Evolutionary conservation across 805 yeast species (phyloP), one percentile per base, ranked within the genome.

Genomic region (Candida vaughaniae): DNA sequence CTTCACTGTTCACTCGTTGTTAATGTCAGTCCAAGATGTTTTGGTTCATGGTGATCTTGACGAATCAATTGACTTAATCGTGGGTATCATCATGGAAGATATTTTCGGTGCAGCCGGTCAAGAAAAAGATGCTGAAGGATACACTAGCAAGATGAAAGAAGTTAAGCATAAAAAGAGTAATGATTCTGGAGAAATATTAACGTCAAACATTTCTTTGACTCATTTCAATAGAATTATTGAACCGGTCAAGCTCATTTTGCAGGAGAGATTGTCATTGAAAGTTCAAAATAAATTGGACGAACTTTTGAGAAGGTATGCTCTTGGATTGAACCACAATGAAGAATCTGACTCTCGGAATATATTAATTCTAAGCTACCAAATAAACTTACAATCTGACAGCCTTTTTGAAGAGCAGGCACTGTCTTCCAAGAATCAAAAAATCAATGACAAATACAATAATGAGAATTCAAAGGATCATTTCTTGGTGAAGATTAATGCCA

Each of bases 91-190:
- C 16, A 91, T 91, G 96, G 95, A 89, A 53, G 96, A 91, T 53
- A 75, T 80, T 3, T 90, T 93, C 59, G 99, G 99, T 16, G 75
- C 82, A 7, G 85, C 95, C 3, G 95, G 96, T 23, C 84, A 83
- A 53, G 98, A 93, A 53, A 91, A 93, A 56, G 98, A 93, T 46
- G 90, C 93, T 4, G 97, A 89, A 43, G 96, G 89, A 14, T 91
- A 93, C 53, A 77, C 76, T 35, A 81, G 86, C 20, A 80, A 82
- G 43, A 85, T 89, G 80, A 85, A 84, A 50, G 99, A 91, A 66
- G 91, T 93, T 23, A 90, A 88, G 56, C 82, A 79, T 46, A 87
- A 86, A 53, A 88, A 88, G 62, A 83, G 95, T 67, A 85, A 67
- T 54, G 98, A 93, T 49, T 78, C 93, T 4, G 95, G 83, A 18